Evolutionary conservation across 306 rosid species (phyloP).

Genomic region (Vicia faba): DNA sequence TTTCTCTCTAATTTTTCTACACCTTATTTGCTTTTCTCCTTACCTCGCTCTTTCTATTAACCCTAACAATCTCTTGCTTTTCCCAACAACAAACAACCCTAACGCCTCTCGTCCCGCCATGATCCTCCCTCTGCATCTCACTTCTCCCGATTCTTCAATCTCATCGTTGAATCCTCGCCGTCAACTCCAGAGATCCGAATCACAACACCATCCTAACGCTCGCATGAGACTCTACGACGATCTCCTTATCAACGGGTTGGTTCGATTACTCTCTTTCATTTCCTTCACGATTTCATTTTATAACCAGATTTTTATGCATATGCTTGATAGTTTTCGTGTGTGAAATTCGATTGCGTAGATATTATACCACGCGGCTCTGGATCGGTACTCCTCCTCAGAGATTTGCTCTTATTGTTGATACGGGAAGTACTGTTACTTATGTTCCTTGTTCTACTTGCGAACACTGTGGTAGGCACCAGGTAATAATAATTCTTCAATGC

Average conservation of each 20-base stretch:
- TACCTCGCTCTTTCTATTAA: slow-evolving; percentile 36
- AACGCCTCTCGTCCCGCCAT: slow-evolving; percentile 53
- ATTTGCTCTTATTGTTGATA: slow-evolving; percentile 91
- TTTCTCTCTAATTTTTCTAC: slow-evolving; percentile 28
- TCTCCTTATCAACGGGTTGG: slow-evolving; percentile 86
- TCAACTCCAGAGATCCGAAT: slow-evolving; percentile 59
- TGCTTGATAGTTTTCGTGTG: background rate
- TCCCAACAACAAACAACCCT: background rate
- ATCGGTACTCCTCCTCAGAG: slow-evolving; percentile 95
- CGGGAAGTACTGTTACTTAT: slow-evolving; percentile 96
- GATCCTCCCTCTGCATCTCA: slow-evolving; percentile 72
- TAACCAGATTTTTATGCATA: background rate
- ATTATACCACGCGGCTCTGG: slow-evolving; percentile 88
- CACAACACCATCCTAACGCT: slow-evolving; percentile 57
- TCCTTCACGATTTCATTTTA: background rate
- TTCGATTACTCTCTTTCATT: background rate
- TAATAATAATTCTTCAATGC: background rate
- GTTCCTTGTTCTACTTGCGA: slow-evolving; percentile 89
- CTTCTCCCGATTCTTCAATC: slow-evolving; percentile 48
- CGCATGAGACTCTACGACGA: slow-evolving; percentile 93
- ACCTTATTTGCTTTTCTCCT: slow-evolving; percentile 23
- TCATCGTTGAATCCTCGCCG: slow-evolving; percentile 53
- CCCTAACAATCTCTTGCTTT: slow-evolving; percentile 42
- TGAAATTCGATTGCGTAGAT: slow-evolving; percentile 47
- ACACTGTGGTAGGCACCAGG: slow-evolving; percentile 80